Evolutionary conservation across 306 rosid species (phyloP).

Genomic region (Argentina anserina): DNA sequence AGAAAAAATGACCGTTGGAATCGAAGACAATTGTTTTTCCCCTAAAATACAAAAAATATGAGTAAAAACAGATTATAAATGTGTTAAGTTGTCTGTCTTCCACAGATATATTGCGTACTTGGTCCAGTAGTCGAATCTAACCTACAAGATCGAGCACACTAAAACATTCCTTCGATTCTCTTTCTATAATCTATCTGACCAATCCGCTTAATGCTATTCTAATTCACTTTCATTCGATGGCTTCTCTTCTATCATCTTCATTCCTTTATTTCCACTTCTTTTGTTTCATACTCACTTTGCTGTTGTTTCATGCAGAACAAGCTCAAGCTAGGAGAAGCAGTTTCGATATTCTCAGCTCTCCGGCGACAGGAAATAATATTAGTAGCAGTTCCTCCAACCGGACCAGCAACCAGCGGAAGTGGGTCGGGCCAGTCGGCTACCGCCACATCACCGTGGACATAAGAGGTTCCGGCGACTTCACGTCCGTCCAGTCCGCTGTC

Average conservation of each 20-base stretch:
- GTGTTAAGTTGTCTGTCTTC: background rate
- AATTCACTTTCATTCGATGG: conserved; percentile 20
- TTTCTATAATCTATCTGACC: conserved; percentile 10
- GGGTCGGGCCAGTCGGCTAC: conserved; percentile 69
- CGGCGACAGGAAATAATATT: background rate
- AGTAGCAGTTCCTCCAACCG: conserved; percentile 7
- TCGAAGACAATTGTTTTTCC: background rate
- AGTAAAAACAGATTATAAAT: conserved; percentile 20
- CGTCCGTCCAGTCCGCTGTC: conserved; percentile 73
- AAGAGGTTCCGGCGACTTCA: conserved; percentile 55
- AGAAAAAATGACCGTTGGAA: conserved; percentile 57
- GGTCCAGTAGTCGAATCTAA: background rate
- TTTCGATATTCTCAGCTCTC: background rate
- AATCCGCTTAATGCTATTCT: conserved; percentile 20
- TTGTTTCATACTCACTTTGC: conserved; percentile 16
- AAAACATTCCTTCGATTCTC: conserved; percentile 8
- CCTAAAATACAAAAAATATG: background rate
- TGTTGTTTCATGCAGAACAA: conserved; percentile 20
- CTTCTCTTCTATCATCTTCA: conserved; percentile 5
- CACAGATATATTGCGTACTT: background rate
- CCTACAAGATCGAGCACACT: background rate
- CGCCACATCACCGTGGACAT: conserved; percentile 53
- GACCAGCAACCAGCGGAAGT: conserved; percentile 27
- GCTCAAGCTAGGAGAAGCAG: background rate
- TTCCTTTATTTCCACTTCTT: background rate